phyloP scores from a whole-genome alignment of 257 asterid species.

The Leptodermis oblonga region DNA sequence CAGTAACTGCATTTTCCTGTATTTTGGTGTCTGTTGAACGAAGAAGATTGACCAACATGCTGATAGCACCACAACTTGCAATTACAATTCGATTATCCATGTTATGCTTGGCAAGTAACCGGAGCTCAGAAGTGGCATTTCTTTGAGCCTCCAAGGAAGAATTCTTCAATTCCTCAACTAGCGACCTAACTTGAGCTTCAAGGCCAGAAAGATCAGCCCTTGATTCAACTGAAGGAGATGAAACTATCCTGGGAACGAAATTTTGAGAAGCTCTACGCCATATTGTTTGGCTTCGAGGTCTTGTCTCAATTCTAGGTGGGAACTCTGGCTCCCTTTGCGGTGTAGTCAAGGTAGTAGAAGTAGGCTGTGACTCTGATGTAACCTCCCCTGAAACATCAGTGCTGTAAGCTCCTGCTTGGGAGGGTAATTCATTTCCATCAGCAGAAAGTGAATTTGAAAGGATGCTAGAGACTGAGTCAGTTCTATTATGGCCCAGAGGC shows the following conservation, averaged over 20 bases:
- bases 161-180: slow-evolving; percentile 31
- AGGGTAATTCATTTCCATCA: slow-evolving; percentile 23
- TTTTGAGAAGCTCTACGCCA: slow-evolving; percentile 31
- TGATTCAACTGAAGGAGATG: slow-evolving; percentile 27
- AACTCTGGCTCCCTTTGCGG: slow-evolving; percentile 26
- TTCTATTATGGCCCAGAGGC: slow-evolving; percentile 29
- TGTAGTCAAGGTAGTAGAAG: slow-evolving; percentile 6
- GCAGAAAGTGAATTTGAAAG: slow-evolving; percentile 24
- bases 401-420: slow-evolving; percentile 1
- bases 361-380: slow-evolving; percentile 15
- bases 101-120: slow-evolving; percentile 39
- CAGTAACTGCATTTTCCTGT: slow-evolving; percentile 39
- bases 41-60: slow-evolving; percentile 30
- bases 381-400: slow-evolving; percentile 20
- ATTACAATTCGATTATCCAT: slow-evolving; percentile 39
- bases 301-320: slow-evolving; percentile 24
- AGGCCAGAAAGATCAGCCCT: slow-evolving; percentile 31
- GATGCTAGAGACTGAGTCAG: slow-evolving; percentile 22
- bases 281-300: slow-evolving; percentile 25
- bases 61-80: slow-evolving; percentile 35
- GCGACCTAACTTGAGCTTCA: slow-evolving; percentile 26
- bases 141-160: slow-evolving; percentile 30
- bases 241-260: slow-evolving; percentile 34
- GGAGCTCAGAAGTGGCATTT: slow-evolving; percentile 33
- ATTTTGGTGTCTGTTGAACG: slow-evolving; percentile 23